Base-by-base conservation (phyloP, 805 yeast genomes). In the Pichia pseudocactophila region DNA sequence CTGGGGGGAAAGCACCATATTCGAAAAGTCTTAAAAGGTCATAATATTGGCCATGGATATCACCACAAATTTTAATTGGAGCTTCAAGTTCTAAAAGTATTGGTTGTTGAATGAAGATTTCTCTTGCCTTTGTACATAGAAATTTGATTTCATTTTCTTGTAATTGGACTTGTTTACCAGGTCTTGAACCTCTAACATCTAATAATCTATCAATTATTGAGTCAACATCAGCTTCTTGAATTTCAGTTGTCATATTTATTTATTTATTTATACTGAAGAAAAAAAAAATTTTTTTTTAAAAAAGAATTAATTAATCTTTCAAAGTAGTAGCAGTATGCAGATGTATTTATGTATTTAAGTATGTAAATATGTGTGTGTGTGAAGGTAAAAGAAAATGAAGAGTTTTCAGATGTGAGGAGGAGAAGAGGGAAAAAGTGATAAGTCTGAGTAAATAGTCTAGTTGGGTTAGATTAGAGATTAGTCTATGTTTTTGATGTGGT, bases 1-100 rank as follows among this genome's bases (percentile, higher is more conserved):
- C 97, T 11, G 98, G 98, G 2, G 98, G 98, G 73, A 92, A 90
- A 2, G 97, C 98, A 56, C 98, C 97, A 61, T 90, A 90, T 70
- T 92, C 97, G 58, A 90, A 90, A 56, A 90, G 76, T 66, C 98
- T 82, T 62, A 90, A 74, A 56, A 90, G 76, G 66, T 90, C 98
- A 62, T 90, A 90, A 67, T 92, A 90, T 68, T 90, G 98, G 44
- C 98, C 98, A 65, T 90, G 98, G 58, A 90, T 92, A 65, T 90
- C 98, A 65, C 98, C 98, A 69, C 96, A 88, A 46, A 83, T 83
- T 65, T 88, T 89, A 58, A 90, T 90, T 44, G 98, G 98, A 17
- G 98, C 97, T 66, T 92, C 97, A 54, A 90, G 74, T 64, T 90
- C 98, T 57, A 90, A 71, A 53, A 90, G 70, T 54, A 92, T 92